Percentiles rank a stretch among this genome's conserved stretches.
These are phyloP conservation scores for Ogataea zsoltii DNA, from an alignment of 805 yeast species.

Conservation along the genomic window DNA sequence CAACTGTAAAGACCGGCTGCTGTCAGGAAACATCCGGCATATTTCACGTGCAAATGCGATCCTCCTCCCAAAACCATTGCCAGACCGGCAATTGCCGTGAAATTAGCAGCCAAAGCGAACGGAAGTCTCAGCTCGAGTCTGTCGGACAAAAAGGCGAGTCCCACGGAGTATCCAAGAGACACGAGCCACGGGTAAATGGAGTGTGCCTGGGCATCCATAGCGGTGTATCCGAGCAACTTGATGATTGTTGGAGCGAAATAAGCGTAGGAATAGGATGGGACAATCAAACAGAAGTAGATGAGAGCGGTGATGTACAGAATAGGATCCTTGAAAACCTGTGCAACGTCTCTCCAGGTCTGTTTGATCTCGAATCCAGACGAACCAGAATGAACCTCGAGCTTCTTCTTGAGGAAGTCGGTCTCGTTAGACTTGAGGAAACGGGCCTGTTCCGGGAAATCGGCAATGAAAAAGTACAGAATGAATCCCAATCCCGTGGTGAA, in stretches of 20 bases:
- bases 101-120: slow-evolving; percentile 35
- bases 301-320: slow-evolving; percentile 57
- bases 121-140: slow-evolving; percentile 46
- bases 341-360: slow-evolving; percentile 46
- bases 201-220: slow-evolving; percentile 73
- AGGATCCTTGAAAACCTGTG: slow-evolving; percentile 57
- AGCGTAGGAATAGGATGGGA: slow-evolving; percentile 77
- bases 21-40: slow-evolving; percentile 63
- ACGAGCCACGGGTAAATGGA: slow-evolving; percentile 85
- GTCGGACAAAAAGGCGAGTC: slow-evolving; percentile 67
- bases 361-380: slow-evolving; percentile 51
- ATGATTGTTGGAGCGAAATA: slow-evolving; percentile 72
- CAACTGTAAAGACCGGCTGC: slow-evolving; percentile 61
- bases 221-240: slow-evolving; percentile 59
- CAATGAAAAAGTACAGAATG: slow-evolving; percentile 46
- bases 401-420: slow-evolving; percentile 54
- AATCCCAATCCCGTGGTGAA: slow-evolving; percentile 37
- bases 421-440: slow-evolving; percentile 54
- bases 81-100: slow-evolving; percentile 53
- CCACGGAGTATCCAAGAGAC: slow-evolving; percentile 68
- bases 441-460: slow-evolving; percentile 74
- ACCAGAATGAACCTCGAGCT: slow-evolving; percentile 55
- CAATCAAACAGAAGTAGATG: slow-evolving; percentile 62
- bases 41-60: slow-evolving; percentile 42
- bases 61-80: slow-evolving; percentile 52